Evolutionary conservation across 768 basidiomycete species (phyloP).

Genomic region (Terana coerulea): DNA sequence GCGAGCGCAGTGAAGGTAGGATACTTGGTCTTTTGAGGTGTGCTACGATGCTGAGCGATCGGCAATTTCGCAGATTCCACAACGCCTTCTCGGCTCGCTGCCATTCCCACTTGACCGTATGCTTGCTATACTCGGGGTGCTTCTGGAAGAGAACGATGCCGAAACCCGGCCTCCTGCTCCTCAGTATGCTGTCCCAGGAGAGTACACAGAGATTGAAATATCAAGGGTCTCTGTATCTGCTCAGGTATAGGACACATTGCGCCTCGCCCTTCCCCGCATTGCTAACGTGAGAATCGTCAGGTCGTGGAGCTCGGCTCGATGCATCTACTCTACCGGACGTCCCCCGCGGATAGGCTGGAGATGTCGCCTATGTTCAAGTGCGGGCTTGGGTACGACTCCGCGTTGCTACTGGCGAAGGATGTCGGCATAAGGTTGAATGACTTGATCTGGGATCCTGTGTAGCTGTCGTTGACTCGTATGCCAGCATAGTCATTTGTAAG

Average conservation of each 20-base stretch:
- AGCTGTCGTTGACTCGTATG: not conserved
- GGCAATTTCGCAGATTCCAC: conserved; percentile 49
- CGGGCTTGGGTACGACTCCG: conserved; percentile 58
- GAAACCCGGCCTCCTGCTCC: conserved; percentile 43
- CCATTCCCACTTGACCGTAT: conserved; percentile 79
- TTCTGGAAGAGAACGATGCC: conserved; percentile 69
- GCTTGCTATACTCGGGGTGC: conserved; percentile 71
- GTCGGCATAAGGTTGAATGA: conserved; percentile 59
- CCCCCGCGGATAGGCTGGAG: conserved; percentile 58
- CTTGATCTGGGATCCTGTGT: conserved; percentile 56
- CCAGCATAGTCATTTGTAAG: too few species aligned
- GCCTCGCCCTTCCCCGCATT: not conserved
- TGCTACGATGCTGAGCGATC: not conserved
- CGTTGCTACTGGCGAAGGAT: conserved; percentile 53
- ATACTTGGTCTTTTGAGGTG: not conserved
- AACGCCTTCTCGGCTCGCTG: conserved; percentile 74
- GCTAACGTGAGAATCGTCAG: conserved; percentile 31
- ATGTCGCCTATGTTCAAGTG: conserved; percentile 72
- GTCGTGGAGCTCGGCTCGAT: conserved; percentile 61
- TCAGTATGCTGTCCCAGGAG: conserved; percentile 56
- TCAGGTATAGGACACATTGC: conserved; percentile 36
- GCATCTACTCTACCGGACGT: conserved; percentile 64
- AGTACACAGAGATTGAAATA: conserved; percentile 73
- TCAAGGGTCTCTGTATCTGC: conserved; percentile 55
- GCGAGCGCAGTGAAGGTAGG: conserved; percentile 25